Conservation (phyloP, 495 filamentous ascomycete species). For the Recurvomyces mirabilis region DNA sequence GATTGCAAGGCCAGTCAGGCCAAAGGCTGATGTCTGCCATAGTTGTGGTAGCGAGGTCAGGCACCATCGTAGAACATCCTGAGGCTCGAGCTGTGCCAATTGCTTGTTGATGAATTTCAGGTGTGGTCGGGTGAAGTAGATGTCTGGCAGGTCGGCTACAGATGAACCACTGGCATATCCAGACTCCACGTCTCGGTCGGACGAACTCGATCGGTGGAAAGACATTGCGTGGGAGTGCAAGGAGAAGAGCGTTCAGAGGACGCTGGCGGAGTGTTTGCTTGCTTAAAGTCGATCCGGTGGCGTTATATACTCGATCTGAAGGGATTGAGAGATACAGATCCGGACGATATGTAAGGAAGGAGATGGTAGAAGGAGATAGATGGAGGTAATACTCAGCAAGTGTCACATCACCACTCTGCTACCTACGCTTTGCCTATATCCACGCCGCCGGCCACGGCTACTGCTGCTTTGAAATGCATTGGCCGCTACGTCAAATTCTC, state of each 20-base stretch:
- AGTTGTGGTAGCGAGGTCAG: slow-evolving; percentile 80
- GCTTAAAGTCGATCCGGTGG: no score
- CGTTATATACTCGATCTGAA: not conserved
- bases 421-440: slow-evolving; percentile 16
- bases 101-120: slow-evolving; percentile 82
- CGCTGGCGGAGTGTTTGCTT: not conserved
- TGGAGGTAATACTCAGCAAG: not conserved
- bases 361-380: not conserved
- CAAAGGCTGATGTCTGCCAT: slow-evolving; percentile 96
- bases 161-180: slow-evolving; percentile 78
- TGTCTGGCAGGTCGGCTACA: slow-evolving; percentile 52
- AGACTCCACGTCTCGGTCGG: slow-evolving; percentile 51
- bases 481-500: slow-evolving; percentile 8
- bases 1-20: slow-evolving; percentile 84
- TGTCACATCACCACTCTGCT: no score
- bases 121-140: slow-evolving; percentile 82
- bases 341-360: not conserved
- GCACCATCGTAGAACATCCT: slow-evolving; percentile 87
- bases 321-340: not conserved
- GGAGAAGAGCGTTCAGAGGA: no score
- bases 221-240: no score
- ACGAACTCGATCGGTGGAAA: slow-evolving; percentile 12
- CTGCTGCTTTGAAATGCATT: slow-evolving; percentile 13
- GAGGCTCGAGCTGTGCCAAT: slow-evolving; percentile 66
- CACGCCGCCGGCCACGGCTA: slow-evolving; percentile 6